Base-by-base conservation (phyloP, 257 asterid genomes). In the Salvia rosmarinus region DNA sequence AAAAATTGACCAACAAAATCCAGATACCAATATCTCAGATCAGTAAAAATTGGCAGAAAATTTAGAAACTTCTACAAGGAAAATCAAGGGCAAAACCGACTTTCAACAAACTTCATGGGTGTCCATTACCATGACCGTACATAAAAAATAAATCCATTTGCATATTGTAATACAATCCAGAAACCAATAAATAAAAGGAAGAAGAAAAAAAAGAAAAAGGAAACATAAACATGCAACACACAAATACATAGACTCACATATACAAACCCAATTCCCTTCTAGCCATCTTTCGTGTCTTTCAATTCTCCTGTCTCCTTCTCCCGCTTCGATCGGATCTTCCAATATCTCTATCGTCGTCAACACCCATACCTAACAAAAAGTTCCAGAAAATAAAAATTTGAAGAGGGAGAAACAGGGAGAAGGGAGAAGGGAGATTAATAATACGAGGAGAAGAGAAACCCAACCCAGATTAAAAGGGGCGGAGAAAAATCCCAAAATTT, bases 291-390 rank as follows among this genome's bases (percentile, higher is more conserved):
- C 14, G 75, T 82, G 73, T 55, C 81, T 79, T 80, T 68, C 79
- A 78, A 80, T 79, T 80, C 80, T 75, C 64, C 72, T 73, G 82
- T 78, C 80, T 83, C 76, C 74, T 25, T 78, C 84, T 70, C 83
- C 96, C 95, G 91, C 85, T 78, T 83, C 82, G 84, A 90, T 88
- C 93, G 96, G 95, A 83, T 84, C 89, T 83, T 86, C 86, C 79
- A 23, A 77, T 61, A 68, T 69, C 80, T 56, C 81, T 76, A 70
- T 81, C 56, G 55, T 71, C 75, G 71, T 75, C 76, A 68, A 78
- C 75, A 72, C 81, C 64, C 81, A 59, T 72, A 74, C 75, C 75
- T 25, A 1, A 3, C 82, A 67, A 79, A 66, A 78, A 65, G 1
- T 34, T 51, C 75, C 76, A 19, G 1, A 34, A 67, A 39, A 66